phyloP scores from a whole-genome alignment of 176 grass and related monocot species.

The Cocos nucifera region DNA sequence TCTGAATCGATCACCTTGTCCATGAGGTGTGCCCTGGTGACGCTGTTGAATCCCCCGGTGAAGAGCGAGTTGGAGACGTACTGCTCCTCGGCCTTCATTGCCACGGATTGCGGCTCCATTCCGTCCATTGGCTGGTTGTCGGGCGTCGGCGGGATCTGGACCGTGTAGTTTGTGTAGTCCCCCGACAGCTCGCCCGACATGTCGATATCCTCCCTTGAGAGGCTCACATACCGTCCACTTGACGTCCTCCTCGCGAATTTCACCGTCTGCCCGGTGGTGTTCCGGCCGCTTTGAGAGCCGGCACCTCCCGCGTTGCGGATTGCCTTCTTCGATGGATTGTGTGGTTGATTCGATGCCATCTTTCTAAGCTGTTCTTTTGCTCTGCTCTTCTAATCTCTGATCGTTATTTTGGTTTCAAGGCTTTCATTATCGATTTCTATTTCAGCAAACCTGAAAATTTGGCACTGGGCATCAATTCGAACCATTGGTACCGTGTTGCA shows the following conservation, averaged over 20 bases:
- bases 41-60: slow-evolving; percentile 94
- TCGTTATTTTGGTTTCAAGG: neutral
- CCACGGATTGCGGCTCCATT: slow-evolving; percentile 34
- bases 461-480: too few relatives aligned
- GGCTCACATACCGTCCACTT: slow-evolving; percentile 72
- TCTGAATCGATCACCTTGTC: slow-evolving; percentile 86
- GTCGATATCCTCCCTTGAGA: slow-evolving; percentile 81
- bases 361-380: neutral
- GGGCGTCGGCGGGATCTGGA: slow-evolving; percentile 87
- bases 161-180: slow-evolving; percentile 95
- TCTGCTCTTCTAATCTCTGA: neutral
- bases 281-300: slow-evolving; percentile 6
- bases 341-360: slow-evolving; percentile 4
- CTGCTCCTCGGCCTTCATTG: slow-evolving; percentile 87
- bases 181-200: slow-evolving; percentile 52
- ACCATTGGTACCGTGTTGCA: too few relatives aligned
- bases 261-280: slow-evolving; percentile 32
- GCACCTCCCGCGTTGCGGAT: slow-evolving; percentile 31
- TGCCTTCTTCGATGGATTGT: slow-evolving; percentile 47
- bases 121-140: slow-evolving; percentile 95
- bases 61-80: slow-evolving; percentile 89
- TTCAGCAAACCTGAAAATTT: too few relatives aligned
- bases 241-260: slow-evolving; percentile 86
- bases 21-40: slow-evolving; percentile 87
- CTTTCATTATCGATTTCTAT: too few relatives aligned